Evolutionary conservation across 2,329 filamentous ascomycete species (phyloP), one percentile per base, ranked within the genome.

Genomic region (Cladosporium sp.): DNA sequence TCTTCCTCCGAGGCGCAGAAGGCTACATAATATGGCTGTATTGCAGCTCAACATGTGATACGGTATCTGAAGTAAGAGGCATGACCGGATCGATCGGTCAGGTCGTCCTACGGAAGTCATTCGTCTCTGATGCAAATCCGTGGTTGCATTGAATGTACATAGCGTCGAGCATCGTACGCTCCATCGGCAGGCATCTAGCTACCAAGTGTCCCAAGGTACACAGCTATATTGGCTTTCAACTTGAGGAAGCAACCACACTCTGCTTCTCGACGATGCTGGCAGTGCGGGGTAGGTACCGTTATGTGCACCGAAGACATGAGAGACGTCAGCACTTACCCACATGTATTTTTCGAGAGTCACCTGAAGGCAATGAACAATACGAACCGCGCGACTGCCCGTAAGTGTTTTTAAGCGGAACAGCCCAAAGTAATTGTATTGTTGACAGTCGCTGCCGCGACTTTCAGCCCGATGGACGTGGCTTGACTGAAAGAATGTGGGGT

Each of bases 241-340:
- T 24, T 3, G 25, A 13, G n/a, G 28, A 36, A 22, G 25, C 25
- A 50, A 24, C 32, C 47, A 50, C 32, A 50, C 17, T 32, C 1
- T 50, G 32, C 32, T 22, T 36, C 19, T 50, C 4, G 32, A 28
- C 47, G 19, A 36, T 20, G 36, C 47, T 50, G 12, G n/a, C n/a
- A n/a, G 34, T 50, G 47, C 36, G 47, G 47, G 47, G 47, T 50
- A 50, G 19, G 19, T n/a, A n/a, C n/a, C n/a, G n/a, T n/a, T n/a
- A n/a, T n/a, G n/a, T n/a, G n/a, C n/a, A n/a, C n/a, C n/a, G n/a
- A n/a, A n/a, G n/a, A n/a, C n/a, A n/a, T n/a, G n/a, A n/a, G n/a
- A n/a, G n/a, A n/a, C n/a, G n/a, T n/a, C n/a, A n/a, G n/a, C n/a
- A n/a, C n/a, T n/a, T n/a, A n/a, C n/a, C n/a, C n/a, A n/a, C n/a